phyloP scores from a whole-genome alignment of 148 eudicot genomes.

The Spergularia bocconei region DNA sequence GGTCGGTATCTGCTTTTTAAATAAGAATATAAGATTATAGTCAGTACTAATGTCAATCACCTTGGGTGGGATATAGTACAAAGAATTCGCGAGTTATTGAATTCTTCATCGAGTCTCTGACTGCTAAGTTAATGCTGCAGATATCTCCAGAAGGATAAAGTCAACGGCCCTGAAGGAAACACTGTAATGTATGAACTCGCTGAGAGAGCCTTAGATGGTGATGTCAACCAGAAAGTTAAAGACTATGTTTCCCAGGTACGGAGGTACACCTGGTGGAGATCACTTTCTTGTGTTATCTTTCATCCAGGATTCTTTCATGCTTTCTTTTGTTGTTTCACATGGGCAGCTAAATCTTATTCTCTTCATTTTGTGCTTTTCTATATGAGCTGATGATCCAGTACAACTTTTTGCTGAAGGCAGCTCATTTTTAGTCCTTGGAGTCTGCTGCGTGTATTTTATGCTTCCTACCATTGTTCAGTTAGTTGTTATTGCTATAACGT shows the following conservation, averaged over 20 bases:
- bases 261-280: constrained; percentile 27
- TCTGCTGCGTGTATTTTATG: neutral
- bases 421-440: neutral
- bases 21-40: neutral
- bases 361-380: neutral
- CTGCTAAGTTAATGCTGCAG: constrained; percentile 29
- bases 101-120: neutral
- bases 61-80: neutral
- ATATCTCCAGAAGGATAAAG: constrained; percentile 86
- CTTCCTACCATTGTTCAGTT: neutral
- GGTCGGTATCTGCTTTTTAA: constrained; percentile 40
- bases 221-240: constrained; percentile 55
- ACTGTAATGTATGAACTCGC: constrained; percentile 78
- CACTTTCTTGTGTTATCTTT: neutral
- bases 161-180: constrained; percentile 85
- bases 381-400: neutral
- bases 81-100: neutral
- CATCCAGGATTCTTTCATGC: neutral
- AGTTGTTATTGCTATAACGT: too few relatives aligned
- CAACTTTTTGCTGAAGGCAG: neutral
- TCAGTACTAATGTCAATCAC: neutral
- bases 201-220: constrained; percentile 78
- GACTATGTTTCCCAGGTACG: constrained; percentile 54
- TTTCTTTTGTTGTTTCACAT: neutral
- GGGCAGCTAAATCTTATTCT: neutral